Conservation (phyloP, 2,329 filamentous ascomycete species). For the Colletotrichum echinochloae region DNA sequence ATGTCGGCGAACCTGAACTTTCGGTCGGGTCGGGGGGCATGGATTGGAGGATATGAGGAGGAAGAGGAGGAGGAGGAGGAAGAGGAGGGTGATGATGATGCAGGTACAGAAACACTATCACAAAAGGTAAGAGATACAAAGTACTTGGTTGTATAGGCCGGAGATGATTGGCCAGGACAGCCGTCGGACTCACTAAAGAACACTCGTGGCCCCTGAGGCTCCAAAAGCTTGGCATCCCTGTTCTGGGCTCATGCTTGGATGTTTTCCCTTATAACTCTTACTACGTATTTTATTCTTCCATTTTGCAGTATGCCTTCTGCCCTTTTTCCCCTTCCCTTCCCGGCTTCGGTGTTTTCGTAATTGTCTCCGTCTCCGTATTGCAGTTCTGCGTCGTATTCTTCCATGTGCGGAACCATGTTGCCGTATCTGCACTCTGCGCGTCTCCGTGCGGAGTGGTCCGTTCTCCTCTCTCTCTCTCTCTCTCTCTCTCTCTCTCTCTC, state of each 20-base stretch:
- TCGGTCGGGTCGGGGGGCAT: neutral
- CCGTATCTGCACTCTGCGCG: too few species aligned
- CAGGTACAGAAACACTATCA: slow-evolving; percentile 5
- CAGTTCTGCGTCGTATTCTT: too few species aligned
- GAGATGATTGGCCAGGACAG: slow-evolving; percentile 2
- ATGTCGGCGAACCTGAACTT: neutral
- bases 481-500: too few species aligned
- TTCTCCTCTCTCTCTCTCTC: neutral
- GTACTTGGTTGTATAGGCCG: neutral
- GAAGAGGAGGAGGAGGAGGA: too few species aligned
- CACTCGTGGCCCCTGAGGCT: slow-evolving; percentile 33
- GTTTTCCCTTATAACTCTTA: neutral
- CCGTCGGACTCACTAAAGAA: slow-evolving; percentile 3
- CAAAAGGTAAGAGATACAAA: slow-evolving; percentile 6
- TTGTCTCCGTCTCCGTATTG: too few species aligned
- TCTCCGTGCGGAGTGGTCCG: slow-evolving; percentile 24
- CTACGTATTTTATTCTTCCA: neutral
- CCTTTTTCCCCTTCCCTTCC: too few species aligned
- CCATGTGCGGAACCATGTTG: too few species aligned
- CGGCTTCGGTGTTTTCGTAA: too few species aligned
- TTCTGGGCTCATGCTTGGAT: slow-evolving; percentile 35
- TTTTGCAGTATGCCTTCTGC: too few species aligned
- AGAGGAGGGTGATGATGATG: neutral
- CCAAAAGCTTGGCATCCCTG: slow-evolving; percentile 35
- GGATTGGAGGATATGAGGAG: too few species aligned